Evolutionary conservation across 2,329 filamentous ascomycete species (phyloP).

Genomic region (Septoria petroselini): DNA sequence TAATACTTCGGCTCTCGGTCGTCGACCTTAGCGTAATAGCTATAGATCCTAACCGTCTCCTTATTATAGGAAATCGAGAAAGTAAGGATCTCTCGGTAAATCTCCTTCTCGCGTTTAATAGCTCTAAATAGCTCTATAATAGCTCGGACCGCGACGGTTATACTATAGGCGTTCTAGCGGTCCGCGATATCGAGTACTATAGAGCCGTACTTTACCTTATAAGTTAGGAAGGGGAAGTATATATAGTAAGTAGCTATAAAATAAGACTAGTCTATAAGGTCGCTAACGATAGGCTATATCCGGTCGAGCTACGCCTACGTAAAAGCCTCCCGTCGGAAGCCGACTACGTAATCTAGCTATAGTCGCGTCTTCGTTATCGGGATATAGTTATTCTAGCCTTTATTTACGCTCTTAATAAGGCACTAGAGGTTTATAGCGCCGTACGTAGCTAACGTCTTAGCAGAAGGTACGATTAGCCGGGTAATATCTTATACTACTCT

Average conservation of each 20-base stretch:
- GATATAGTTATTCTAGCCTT: no score
- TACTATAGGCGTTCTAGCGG: conserved; percentile 28
- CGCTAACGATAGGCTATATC: conserved; percentile 30
- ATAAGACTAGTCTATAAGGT: conserved; percentile 20
- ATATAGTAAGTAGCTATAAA: conserved; percentile 37
- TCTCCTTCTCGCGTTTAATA: conserved; percentile 38
- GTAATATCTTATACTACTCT: no score
- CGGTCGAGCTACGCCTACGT: conserved; percentile 21
- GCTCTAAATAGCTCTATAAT: conserved; percentile 26
- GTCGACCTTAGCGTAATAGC: conserved; percentile 19
- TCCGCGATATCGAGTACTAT: conserved; percentile 26
- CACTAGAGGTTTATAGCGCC: no score
- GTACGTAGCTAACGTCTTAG: no score
- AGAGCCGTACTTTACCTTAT: conserved; percentile 28
- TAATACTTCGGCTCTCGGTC: conserved; percentile 19
- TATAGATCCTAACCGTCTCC: conserved; percentile 14
- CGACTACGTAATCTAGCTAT: no score
- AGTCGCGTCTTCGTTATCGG: no score
- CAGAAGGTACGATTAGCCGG: no score
- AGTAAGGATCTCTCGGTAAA: conserved; percentile 18
- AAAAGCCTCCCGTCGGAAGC: conserved; percentile 21
- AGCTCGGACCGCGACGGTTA: conserved; percentile 22
- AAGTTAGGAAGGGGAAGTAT: conserved; percentile 30
- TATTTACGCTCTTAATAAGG: no score
- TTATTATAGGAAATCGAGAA: conserved; percentile 23